A percentile compares a stretch with the other conserved stretches of the same genome.
These are phyloP conservation scores for Prunus yedoensis DNA, from an alignment of 331 rosid genomes.

Conservation along the genomic window DNA sequence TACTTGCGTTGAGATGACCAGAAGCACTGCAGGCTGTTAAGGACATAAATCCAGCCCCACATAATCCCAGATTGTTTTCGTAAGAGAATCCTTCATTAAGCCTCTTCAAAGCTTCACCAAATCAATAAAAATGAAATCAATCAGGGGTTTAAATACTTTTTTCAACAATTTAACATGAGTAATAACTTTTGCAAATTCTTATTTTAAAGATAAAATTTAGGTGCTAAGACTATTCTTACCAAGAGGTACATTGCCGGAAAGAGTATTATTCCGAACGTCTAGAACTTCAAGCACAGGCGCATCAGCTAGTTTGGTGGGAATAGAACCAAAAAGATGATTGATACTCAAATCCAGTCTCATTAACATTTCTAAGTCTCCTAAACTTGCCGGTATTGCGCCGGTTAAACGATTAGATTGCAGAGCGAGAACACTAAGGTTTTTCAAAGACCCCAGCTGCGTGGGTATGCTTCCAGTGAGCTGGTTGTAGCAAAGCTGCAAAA, in stretches of 20 bases:
- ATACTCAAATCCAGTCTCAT: conserved; percentile 82
- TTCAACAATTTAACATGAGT: not conserved
- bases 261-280: conserved; percentile 76
- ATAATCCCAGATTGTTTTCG: conserved; percentile 69
- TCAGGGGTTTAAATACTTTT: not conserved
- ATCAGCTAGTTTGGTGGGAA: conserved; percentile 71
- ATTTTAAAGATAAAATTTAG: not conserved
- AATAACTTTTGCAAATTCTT: not conserved
- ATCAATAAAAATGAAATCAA: conserved; percentile 12
- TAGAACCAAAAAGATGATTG: conserved; percentile 82
- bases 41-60: conserved; percentile 77
- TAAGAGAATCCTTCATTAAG: conserved; percentile 65
- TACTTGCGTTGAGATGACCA: conserved; percentile 36
- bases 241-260: conserved; percentile 82
- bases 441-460: conserved; percentile 66
- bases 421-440: conserved; percentile 78
- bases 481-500: conserved; percentile 92
- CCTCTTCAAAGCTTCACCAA: conserved; percentile 68
- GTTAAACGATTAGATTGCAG: conserved; percentile 71
- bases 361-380: conserved; percentile 63
- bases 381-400: conserved; percentile 94
- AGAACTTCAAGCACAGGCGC: conserved; percentile 61
- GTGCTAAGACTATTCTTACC: conserved; percentile 41
- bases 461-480: conserved; percentile 88
- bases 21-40: conserved; percentile 63